Conservation (phyloP, 768 basidiomycete species). For the Trametes maxima region DNA sequence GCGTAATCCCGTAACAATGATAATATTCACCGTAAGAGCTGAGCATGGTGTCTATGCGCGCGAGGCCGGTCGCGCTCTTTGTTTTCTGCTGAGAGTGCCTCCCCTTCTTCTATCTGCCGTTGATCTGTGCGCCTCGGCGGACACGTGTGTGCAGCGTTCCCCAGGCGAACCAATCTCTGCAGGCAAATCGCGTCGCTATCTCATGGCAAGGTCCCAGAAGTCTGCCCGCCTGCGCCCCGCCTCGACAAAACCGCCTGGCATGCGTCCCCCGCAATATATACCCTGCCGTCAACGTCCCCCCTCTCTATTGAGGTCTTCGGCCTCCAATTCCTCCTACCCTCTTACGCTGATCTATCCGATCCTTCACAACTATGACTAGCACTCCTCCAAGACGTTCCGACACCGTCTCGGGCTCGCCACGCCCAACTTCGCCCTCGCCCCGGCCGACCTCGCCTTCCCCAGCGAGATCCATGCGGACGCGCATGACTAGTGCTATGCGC, state of each 20-base stretch:
- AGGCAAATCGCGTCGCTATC: slow-evolving; percentile 23
- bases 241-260: slow-evolving; percentile 25
- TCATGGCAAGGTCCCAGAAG: slow-evolving; percentile 16
- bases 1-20: background rate
- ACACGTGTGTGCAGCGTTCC: slow-evolving; percentile 24
- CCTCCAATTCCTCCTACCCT: slow-evolving; percentile 7
- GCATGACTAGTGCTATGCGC: slow-evolving; percentile 61
- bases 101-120: slow-evolving; percentile 6
- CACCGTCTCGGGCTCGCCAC: slow-evolving; percentile 15
- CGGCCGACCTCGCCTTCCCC: slow-evolving; percentile 27
- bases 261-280: slow-evolving; percentile 17
- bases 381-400: slow-evolving; percentile 20
- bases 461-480: slow-evolving; percentile 46
- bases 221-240: slow-evolving; percentile 12
- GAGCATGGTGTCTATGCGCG: background rate
- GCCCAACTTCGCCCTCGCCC: slow-evolving; percentile 13
- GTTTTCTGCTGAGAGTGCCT: too few species aligned
- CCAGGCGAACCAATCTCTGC: slow-evolving; percentile 15
- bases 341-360: slow-evolving; percentile 7
- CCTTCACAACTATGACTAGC: slow-evolving; percentile 16
- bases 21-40: background rate
- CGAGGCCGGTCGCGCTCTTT: too few species aligned
- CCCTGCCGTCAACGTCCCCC: slow-evolving; percentile 1
- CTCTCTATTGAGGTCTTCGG: slow-evolving; percentile 18
- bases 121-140: slow-evolving; percentile 17